A percentile compares a stretch with the other conserved stretches of the same genome.
phyloP scores from a whole-genome alignment of 768 basidiomycete genomes.

The Suillus plorans region DNA sequence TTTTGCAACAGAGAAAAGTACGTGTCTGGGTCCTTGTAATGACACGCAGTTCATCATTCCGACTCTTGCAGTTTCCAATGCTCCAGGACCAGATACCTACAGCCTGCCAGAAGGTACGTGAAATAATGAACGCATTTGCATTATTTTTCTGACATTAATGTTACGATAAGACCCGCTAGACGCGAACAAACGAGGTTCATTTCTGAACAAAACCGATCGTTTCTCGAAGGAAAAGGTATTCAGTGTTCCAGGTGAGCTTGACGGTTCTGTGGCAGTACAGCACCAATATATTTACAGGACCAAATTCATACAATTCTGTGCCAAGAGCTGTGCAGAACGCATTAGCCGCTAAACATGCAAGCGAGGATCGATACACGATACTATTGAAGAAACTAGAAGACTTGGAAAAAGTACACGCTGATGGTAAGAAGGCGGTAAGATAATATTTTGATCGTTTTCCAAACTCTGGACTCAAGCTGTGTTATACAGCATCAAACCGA shows the following conservation, averaged over 20 bases:
- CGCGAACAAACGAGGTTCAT: conserved; percentile 56
- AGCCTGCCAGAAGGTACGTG: conserved; percentile 38
- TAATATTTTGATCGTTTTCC: background rate
- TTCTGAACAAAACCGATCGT: conserved; percentile 55
- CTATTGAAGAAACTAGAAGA: conserved; percentile 67
- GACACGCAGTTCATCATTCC: background rate
- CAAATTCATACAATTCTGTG: conserved; percentile 31
- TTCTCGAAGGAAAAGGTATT: conserved; percentile 45
- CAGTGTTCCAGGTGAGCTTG: conserved; percentile 41
- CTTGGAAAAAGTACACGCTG: conserved; percentile 58
- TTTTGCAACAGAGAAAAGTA: conserved; percentile 43
- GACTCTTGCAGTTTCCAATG: conserved; percentile 35
- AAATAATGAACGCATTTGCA: background rate
- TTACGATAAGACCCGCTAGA: conserved; percentile 37
- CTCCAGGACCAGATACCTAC: conserved; percentile 54
- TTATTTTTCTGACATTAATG: conserved; percentile 24
- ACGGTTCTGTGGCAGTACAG: background rate
- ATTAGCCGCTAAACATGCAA: conserved; percentile 19
- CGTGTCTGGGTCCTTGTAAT: conserved; percentile 1
- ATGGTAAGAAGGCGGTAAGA: conserved; percentile 65
- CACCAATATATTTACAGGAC: conserved; percentile 27
- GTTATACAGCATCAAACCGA: conserved; percentile 55
- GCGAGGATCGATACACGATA: conserved; percentile 48
- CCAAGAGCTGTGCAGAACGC: conserved; percentile 26
- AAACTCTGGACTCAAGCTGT: background rate